Conservation (phyloP, 202 grass and related monocot species). For the Dendrocalamus latiflorus region DNA sequence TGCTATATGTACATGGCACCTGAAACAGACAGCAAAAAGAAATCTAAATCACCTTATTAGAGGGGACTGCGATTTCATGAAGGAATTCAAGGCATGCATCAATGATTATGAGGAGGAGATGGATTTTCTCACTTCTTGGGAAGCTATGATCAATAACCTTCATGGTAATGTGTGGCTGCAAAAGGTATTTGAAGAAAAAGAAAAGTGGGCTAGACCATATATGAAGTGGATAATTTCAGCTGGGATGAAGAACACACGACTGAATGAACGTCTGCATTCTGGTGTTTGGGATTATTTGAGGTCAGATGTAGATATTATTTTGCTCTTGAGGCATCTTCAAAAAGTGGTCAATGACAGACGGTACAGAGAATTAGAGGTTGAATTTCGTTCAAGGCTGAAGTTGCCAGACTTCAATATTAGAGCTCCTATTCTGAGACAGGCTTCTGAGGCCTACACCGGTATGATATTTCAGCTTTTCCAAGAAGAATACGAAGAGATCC, state of each 20-base stretch:
- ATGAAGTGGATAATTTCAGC: slow-evolving; percentile 52
- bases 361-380: slow-evolving; percentile 48
- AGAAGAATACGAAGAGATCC: slow-evolving; percentile 76
- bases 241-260: slow-evolving; percentile 50
- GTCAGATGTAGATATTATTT: slow-evolving; percentile 35
- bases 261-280: slow-evolving; percentile 41
- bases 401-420: slow-evolving; percentile 53
- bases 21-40: slow-evolving; percentile 46
- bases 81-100: slow-evolving; percentile 65
- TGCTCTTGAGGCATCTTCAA: slow-evolving; percentile 43
- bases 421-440: slow-evolving; percentile 58
- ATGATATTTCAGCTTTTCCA: no score
- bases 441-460: slow-evolving; percentile 44
- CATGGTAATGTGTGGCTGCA: slow-evolving; percentile 50
- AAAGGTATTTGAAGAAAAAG: slow-evolving; percentile 57
- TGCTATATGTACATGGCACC: slow-evolving; percentile 43
- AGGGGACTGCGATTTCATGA: slow-evolving; percentile 51
- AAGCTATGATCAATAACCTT: slow-evolving; percentile 52
- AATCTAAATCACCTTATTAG: slow-evolving; percentile 37
- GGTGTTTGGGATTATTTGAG: slow-evolving; percentile 43
- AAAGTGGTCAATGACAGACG: slow-evolving; percentile 35
- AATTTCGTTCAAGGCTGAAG: slow-evolving; percentile 44
- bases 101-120: slow-evolving; percentile 56
- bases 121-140: slow-evolving; percentile 44
- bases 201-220: slow-evolving; percentile 60